phyloP scores from a whole-genome alignment of 768 basidiomycete genomes.

The Mycena haematopus region DNA sequence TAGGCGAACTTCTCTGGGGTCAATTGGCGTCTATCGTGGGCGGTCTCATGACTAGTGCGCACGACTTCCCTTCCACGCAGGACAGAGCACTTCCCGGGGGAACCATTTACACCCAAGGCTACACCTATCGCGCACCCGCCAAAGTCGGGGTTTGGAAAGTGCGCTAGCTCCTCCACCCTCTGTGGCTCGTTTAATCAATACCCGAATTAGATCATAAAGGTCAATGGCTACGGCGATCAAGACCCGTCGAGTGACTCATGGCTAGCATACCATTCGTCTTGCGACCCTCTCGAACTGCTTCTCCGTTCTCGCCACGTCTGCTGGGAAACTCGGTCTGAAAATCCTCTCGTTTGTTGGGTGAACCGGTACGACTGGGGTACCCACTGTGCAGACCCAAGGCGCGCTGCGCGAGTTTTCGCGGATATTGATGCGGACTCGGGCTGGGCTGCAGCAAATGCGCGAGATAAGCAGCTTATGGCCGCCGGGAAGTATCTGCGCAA shows the following conservation, averaged over 20 bases:
- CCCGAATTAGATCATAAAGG: slow-evolving; percentile 11
- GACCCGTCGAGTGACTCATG: slow-evolving; percentile 13
- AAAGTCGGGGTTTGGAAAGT: slow-evolving; percentile 29
- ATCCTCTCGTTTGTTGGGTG: slow-evolving; percentile 20
- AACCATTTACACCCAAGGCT: slow-evolving; percentile 14
- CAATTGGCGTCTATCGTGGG: slow-evolving; percentile 15
- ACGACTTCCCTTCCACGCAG: slow-evolving; percentile 16
- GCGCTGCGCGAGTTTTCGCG: slow-evolving; percentile 16
- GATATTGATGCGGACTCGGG: slow-evolving; percentile 22
- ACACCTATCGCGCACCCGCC: slow-evolving; percentile 23
- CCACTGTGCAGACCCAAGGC: neutral
- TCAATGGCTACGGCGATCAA: slow-evolving; percentile 20
- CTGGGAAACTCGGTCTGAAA: slow-evolving; percentile 7
- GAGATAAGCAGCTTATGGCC: neutral
- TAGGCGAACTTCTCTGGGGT: slow-evolving; percentile 30
- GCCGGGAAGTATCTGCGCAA: neutral
- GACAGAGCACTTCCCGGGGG: slow-evolving; percentile 10
- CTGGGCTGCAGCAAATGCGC: slow-evolving; percentile 22
- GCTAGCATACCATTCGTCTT: slow-evolving; percentile 27
- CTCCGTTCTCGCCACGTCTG: slow-evolving; percentile 10
- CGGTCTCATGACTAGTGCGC: slow-evolving; percentile 7
- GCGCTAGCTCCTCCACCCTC: neutral
- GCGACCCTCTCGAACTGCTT: slow-evolving; percentile 19
- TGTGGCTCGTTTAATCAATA: neutral
- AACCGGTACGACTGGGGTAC: slow-evolving; percentile 28